Evolutionary conservation across 139 green algal species (phyloP), one percentile per base, ranked within the genome.

Genomic region (Tetraselmis striata): DNA sequence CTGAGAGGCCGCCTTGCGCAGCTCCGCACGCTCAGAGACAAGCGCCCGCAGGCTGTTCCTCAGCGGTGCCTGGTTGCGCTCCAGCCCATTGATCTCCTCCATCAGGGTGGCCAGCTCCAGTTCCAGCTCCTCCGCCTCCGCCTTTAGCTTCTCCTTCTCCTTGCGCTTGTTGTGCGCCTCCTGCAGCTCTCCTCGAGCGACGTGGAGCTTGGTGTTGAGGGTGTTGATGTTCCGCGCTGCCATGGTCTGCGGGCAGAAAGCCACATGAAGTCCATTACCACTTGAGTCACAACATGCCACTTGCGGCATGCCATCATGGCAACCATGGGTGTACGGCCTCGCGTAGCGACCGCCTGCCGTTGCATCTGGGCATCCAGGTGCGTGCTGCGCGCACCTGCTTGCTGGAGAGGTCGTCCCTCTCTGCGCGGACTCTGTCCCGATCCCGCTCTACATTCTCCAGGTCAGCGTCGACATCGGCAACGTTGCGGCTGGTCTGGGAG

Each of bases 61-160:
- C 45, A 67, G 45, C 5, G 45, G 45, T 18, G 45, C 45, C 45
- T 67, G 45, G 45, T 84, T 80, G 77, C 28, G 1, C 74, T 85
- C 83, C 29, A 87, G n/a, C 26, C 24, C 76, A 1, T 30, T 25
- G n/a, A 89, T 83, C 30, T 80, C 30, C 27, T 0, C 2, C 31
- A 78, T 23, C 26, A 76, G 59, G 0, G 23, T 31, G 18, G 45
- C 77, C 59, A 84, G 80, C 27, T 75, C 11, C 0, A 59, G 45
- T 32, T 86, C 30, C 1, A 28, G 59, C 11, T 86, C 59, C 59
- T 31, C 58, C 30, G 86, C 86, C 25, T 83, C 79, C 25, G 25
- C 28, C 30, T 79, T 80, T 30, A 91, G 28, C 76, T 83, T 77
- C 32, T 87, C 81, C 28, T 67, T 67, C 45, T 67, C 45, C 45